phyloP scores from a whole-genome alignment of 805 yeast species.

The Torulaspora indica region DNA sequence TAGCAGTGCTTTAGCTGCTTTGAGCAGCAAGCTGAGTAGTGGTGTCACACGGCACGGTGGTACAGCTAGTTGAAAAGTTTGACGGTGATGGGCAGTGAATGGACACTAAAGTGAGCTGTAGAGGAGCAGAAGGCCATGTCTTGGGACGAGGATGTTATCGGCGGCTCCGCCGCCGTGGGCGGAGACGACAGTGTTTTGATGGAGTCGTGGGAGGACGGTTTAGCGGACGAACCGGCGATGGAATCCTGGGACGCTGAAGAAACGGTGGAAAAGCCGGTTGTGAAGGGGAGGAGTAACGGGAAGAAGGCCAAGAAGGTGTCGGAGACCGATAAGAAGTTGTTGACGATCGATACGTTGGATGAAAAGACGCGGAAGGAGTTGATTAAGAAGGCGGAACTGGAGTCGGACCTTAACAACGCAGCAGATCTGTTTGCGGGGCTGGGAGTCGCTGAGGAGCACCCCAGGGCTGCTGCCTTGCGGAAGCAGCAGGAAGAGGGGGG shows the following conservation, averaged over 20 bases:
- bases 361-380: conserved; percentile 69
- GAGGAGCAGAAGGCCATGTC: conserved; percentile 25
- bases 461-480: conserved; percentile 41
- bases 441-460: conserved; percentile 49
- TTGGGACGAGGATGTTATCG: conserved; percentile 87
- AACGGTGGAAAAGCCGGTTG: conserved; percentile 42
- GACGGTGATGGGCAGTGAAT: too few species aligned
- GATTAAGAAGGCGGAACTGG: conserved; percentile 73
- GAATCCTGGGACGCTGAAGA: conserved; percentile 93
- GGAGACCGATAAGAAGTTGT: conserved; percentile 38
- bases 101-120: too few species aligned
- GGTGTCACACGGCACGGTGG: too few species aligned
- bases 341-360: conserved; percentile 66
- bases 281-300: conserved; percentile 17
- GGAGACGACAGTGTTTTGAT: conserved; percentile 45
- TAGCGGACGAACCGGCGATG: conserved; percentile 61
- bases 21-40: too few species aligned
- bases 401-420: conserved; percentile 86
- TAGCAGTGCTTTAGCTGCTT: too few species aligned
- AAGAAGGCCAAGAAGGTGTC: conserved; percentile 38
- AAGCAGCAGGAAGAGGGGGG: conserved; percentile 37
- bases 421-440: conserved; percentile 83
- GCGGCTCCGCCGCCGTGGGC: conserved; percentile 49
- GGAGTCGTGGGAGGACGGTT: conserved; percentile 78
- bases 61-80: background rate